Conservation (phyloP, 257 asterid genomes). For the Datura wrightii region DNA sequence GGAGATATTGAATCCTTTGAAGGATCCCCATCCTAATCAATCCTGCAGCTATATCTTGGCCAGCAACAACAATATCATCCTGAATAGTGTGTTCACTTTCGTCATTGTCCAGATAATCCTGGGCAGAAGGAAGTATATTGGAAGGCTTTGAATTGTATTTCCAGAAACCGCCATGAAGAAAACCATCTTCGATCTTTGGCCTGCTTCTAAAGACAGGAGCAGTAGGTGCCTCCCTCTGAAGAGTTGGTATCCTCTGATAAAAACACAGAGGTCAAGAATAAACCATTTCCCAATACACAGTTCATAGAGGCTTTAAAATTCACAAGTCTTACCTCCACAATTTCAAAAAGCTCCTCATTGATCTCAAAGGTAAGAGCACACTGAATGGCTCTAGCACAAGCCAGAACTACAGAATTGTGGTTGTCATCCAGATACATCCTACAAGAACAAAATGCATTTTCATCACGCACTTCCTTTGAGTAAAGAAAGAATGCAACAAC, state of each 20-base stretch:
- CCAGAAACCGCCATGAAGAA: conserved; percentile 97
- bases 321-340: conserved; percentile 62
- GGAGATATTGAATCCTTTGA: conserved; percentile 73
- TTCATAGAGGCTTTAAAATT: conserved; percentile 31
- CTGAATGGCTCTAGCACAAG: conserved; percentile 86
- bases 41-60: conserved; percentile 95
- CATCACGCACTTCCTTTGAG: conserved; percentile 29
- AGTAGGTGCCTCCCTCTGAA: conserved; percentile 57
- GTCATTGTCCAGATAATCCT: conserved; percentile 48
- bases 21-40: conserved; percentile 94
- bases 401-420: conserved; percentile 79
- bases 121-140: conserved; percentile 55
- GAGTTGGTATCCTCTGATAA: conserved; percentile 69
- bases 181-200: conserved; percentile 76
- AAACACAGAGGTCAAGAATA: conserved; percentile 28
- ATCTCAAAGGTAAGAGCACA: conserved; percentile 65
- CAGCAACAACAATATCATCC: conserved; percentile 83
- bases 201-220: conserved; percentile 94
- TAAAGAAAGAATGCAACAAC: not conserved
- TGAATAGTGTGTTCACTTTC: conserved; percentile 79
- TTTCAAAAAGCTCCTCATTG: conserved; percentile 68
- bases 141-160: conserved; percentile 88
- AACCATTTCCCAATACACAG: conserved; percentile 9
- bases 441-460: conserved; percentile 37
- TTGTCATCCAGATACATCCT: conserved; percentile 89